Base-by-base conservation (phyloP, 495 filamentous ascomycete genomes). In the Tuber microsphaerosporum region DNA sequence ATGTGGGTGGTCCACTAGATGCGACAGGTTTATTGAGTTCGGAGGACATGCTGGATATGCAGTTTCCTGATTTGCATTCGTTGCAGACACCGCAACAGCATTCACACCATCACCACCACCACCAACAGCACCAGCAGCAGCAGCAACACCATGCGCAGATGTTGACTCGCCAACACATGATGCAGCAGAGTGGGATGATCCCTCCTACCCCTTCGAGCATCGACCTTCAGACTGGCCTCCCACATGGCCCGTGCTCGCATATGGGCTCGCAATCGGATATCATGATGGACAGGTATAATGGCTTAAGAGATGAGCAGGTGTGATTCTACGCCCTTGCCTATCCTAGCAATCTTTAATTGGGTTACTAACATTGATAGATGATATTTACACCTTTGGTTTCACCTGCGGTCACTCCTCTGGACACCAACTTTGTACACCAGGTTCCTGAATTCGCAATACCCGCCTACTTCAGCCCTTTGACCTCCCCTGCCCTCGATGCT, bases 121-220 rank as follows among this genome's bases (percentile, higher is more conserved):
- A 84, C 43, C 75, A 76, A 10, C 77, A 80, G n/a, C 43, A 76
- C 41, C 86, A 89, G 77, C 87, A 88, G 69, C 86, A 87, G 75
- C 83, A 84, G 51, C 85, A 85, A 70, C 86, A 87, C 84, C 87
- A 87, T 82, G 75, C 86, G 76, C 81, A 84, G 84, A 79, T 84
- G 80, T 26, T 65, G 17, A 26, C 31, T 19, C 56, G 26, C 56
- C 56, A 65, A 65, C 56, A 65, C 56, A 65, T 65, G 56, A 65
- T 65, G 43, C 88, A 90, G 41, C 86, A 88, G 71, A 86, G 87
- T 73, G 85, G 84, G 56, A 90, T 93, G 79, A 91, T 97, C 37
- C 95, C 95, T 12, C 94, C 93, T 16, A 99, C 95, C 2, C 95
- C 95, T 0, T 94, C 94, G 81, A 97, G 95, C 82, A 88, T 94